Evolutionary conservation across 805 yeast genomes (phyloP).

Genomic region (Lachancea sp.): DNA sequence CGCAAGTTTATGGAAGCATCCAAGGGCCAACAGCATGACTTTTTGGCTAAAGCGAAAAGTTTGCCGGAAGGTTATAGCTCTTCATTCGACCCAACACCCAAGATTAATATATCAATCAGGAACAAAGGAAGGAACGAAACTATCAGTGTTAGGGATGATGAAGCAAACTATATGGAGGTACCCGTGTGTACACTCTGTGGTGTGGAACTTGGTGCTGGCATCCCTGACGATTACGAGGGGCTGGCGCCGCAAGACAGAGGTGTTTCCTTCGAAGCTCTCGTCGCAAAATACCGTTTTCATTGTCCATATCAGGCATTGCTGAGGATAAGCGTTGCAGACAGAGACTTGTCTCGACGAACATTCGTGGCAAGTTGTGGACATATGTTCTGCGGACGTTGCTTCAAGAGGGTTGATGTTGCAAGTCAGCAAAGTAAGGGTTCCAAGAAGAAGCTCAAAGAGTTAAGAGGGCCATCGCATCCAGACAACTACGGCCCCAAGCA

Average conservation of each 20-base stretch:
- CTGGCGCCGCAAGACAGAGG: constrained; percentile 18
- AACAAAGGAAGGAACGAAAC: constrained; percentile 20
- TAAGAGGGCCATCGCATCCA: constrained; percentile 36
- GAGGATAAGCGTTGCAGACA: constrained; percentile 47
- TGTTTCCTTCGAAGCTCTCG: constrained; percentile 29
- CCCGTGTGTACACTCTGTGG: constrained; percentile 67
- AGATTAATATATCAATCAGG: constrained; percentile 15
- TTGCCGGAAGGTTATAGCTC: constrained; percentile 31
- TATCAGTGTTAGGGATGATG: constrained; percentile 21
- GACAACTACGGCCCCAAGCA: constrained; percentile 47
- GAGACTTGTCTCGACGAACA: constrained; percentile 56
- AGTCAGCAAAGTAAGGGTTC: constrained; percentile 19
- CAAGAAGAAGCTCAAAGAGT: constrained; percentile 21
- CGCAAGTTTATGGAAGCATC: constrained; percentile 25
- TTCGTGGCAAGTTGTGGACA: constrained; percentile 75
- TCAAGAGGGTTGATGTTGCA: constrained; percentile 51
- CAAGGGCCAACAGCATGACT: constrained; percentile 22
- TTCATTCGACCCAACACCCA: constrained; percentile 24
- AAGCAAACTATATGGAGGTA: constrained; percentile 30
- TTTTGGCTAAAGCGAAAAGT: constrained; percentile 17
- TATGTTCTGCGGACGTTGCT: constrained; percentile 80
- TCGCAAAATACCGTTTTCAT: constrained; percentile 32
- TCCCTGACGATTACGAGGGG: constrained; percentile 45
- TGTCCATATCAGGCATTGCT: constrained; percentile 63
- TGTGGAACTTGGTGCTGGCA: constrained; percentile 63